phyloP scores from a whole-genome alignment of 495 filamentous ascomycete genomes.

The Polyplosphaeria fusca region DNA sequence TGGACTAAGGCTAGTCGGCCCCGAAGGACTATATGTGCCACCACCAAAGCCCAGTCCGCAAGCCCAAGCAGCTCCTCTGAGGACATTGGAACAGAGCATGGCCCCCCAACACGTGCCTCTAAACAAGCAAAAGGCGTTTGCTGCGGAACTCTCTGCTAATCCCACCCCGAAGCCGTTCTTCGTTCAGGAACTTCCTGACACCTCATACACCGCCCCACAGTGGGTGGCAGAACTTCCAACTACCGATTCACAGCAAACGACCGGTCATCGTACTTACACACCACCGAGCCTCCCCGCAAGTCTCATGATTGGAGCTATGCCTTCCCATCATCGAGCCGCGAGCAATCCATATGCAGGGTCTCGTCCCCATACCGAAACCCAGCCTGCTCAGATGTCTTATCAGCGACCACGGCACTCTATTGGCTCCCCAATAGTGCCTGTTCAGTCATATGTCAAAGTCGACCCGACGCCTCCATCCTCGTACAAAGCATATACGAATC shows the following conservation, averaged over 20 bases:
- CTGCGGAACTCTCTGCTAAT: background rate
- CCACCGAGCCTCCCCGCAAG: background rate
- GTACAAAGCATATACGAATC: no score
- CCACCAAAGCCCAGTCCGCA: background rate
- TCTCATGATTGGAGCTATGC: background rate
- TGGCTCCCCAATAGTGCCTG: no score
- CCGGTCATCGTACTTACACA: no score
- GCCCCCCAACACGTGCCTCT: background rate
- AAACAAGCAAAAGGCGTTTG: background rate
- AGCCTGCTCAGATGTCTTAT: no score
- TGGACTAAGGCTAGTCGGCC: slow-evolving; percentile 4
- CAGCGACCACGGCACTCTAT: no score
- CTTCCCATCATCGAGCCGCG: background rate
- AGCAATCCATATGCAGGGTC: no score
- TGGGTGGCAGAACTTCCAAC: no score
- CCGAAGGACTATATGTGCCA: slow-evolving; percentile 1
- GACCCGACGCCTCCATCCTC: no score
- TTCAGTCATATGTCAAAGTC: no score
- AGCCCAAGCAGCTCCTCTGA: no score
- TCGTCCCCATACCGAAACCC: no score
- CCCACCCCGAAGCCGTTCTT: background rate
- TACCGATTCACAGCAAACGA: no score
- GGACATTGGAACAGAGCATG: background rate
- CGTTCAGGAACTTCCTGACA: background rate
- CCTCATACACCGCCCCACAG: background rate